Percentiles rank a stretch among this genome's conserved stretches.
Evolutionary conservation across 306 rosid genomes (phyloP).

Genomic region (Quercus rubra): DNA sequence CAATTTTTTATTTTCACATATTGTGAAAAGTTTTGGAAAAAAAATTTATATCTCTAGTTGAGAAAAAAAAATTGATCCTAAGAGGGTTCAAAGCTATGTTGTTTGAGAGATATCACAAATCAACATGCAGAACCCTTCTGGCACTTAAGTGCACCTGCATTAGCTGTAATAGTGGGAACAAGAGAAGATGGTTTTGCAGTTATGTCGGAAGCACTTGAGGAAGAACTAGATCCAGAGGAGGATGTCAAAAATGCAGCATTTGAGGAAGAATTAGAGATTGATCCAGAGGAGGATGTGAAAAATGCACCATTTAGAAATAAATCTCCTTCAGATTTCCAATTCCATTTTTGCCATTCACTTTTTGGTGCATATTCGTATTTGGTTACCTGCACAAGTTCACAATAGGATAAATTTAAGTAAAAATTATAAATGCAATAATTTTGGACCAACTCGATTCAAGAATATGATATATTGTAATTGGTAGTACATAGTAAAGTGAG

Average conservation of each 20-base stretch:
- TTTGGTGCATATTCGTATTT: constrained; percentile 93
- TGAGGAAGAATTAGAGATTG: constrained; percentile 62
- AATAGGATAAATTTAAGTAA: too few species aligned
- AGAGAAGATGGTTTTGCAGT: constrained; percentile 81
- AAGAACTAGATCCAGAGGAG: constrained; percentile 67
- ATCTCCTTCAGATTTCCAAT: constrained; percentile 94
- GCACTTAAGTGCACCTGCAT: constrained; percentile 73
- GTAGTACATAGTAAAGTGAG: too few species aligned
- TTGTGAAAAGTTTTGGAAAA: not conserved
- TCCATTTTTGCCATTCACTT: constrained; percentile 79
- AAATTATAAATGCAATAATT: too few species aligned
- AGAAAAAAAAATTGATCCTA: constrained; percentile 26
- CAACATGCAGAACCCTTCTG: constrained; percentile 74
- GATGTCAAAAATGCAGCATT: constrained; percentile 81
- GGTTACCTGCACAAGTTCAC: constrained; percentile 54
- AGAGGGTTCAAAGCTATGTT: constrained; percentile 16
- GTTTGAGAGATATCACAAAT: constrained; percentile 31
- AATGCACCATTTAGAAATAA: constrained; percentile 73
- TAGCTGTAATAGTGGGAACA: constrained; percentile 63
- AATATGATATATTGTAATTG: too few species aligned
- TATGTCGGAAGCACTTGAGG: constrained; percentile 86
- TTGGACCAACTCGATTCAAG: too few species aligned
- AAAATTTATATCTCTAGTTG: constrained; percentile 13
- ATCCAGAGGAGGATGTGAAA: constrained; percentile 50
- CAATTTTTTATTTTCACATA: too few species aligned